Percentiles rank a stretch among this genome's conserved stretches.
Conservation (phyloP, 345 rosid species). For the Trapa incisa region DNA sequence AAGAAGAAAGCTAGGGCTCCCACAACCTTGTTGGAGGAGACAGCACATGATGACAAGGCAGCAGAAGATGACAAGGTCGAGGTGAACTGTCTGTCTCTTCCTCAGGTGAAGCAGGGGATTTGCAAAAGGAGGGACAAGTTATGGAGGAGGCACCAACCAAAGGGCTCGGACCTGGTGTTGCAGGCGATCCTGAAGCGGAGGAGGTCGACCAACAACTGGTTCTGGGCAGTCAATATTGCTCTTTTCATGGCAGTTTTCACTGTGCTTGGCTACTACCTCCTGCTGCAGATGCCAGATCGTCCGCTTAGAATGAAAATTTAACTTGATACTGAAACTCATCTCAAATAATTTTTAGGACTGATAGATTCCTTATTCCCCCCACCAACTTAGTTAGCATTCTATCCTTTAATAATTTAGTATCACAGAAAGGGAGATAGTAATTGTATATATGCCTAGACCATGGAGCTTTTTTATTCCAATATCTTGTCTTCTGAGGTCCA, state of each 20-base stretch:
- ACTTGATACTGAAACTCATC: background rate
- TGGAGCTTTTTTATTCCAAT: too few relatives aligned
- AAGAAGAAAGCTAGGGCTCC: conserved; percentile 52
- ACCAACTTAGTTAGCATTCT: background rate
- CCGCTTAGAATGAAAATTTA: background rate
- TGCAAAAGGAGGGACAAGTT: conserved; percentile 1
- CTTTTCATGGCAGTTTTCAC: conserved; percentile 24
- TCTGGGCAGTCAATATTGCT: conserved; percentile 50
- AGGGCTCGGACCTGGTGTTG: conserved; percentile 48
- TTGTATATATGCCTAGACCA: too few relatives aligned
- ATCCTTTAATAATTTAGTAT: too few relatives aligned
- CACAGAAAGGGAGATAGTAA: too few relatives aligned
- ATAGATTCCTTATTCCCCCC: background rate
- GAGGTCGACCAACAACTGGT: conserved; percentile 61
- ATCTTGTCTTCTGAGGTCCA: too few relatives aligned
- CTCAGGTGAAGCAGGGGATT: conserved; percentile 26
- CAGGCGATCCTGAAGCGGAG: conserved; percentile 65
- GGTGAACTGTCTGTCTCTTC: background rate
- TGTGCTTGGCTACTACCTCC: conserved; percentile 1
- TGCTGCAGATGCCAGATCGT: background rate
- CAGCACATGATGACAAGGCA: conserved; percentile 19
- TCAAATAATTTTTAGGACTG: background rate
- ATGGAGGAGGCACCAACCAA: conserved; percentile 29
- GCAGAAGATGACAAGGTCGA: conserved; percentile 7
- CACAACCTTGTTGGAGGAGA: conserved; percentile 16